Evolutionary conservation across 495 filamentous ascomycete species (phyloP), one percentile per base, ranked within the genome.

Genomic region (Hapsidospora chrysogenum): DNA sequence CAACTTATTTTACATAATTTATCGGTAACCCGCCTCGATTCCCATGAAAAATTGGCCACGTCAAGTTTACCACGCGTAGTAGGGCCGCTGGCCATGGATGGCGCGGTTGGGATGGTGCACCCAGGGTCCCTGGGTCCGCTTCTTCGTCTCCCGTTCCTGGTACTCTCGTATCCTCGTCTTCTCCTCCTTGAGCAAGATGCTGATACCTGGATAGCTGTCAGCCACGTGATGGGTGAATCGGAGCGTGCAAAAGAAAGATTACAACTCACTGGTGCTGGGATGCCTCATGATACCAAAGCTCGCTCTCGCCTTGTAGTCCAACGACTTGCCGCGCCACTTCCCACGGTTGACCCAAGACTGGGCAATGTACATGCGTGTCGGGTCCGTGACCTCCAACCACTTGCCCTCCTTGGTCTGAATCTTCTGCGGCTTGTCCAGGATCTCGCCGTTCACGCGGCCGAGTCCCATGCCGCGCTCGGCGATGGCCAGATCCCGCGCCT

Each of bases 321-420:
- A 47, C 3, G 57, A 57, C 15, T 28, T 40, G 2, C 58, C 67
- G 47, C 75, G 76, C 17, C 15, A 37, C 0, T 60, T 53, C 2
- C 86, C 81, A 40, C 76, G 76, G 39, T 78, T 80, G 16, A 94
- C 85, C 85, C 86, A 97, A 6, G 86, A 82, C 58, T 96, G 69
- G 37, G 76, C 73, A 40, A 97, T 67, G 54, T 94, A 97, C 39
- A 95, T 78, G 29, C 61, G 61, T 20, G 76, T 76, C 11, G 72
- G 72, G 50, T 94, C 78, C 30, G 46, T 47, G 22, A 92, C 67
- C 29, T 60, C 61, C 43, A 80, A 54, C 50, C 63, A 68, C 52
- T 71, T 66, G 33, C 66, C 68, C 36, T 74, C 63, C 51, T 74
- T 74, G 31, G 58, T 60, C 42, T 55, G 41, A 41, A 70, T 67